Evolutionary conservation across 805 yeast species (phyloP), one percentile per base, ranked within the genome.

Genomic region (Ogataea allantospora): DNA sequence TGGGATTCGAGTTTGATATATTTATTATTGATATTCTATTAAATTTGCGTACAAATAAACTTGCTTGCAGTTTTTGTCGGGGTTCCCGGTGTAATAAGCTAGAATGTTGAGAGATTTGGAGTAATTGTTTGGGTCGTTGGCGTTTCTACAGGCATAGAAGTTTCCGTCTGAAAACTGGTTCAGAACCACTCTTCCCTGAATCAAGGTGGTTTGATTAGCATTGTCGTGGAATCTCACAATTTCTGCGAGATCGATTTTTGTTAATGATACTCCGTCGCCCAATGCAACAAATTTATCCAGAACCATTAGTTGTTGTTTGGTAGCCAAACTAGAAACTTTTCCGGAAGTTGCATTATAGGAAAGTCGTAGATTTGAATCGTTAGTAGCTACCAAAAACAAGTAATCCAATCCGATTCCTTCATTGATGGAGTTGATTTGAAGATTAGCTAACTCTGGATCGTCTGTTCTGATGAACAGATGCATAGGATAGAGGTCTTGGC

Each of bases 101-200:
- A 60, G 55, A 30, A 54, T 47, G 41, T 47, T 61, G 17, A 42
- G 6, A 13, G 41, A 11, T 21, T 52, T 24, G 17, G 70, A 64
- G 55, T 58, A 63, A 11, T 44, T 40, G 54, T 65, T 67, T 12
- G 71, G 72, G 49, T 70, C 76, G 30, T 47, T 46, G 35, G 63
- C 54, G 55, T 65, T 57, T 58, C 55, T 59, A 43, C 64, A 63
- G 27, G 66, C 73, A 44, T 53, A 65, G 51, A 68, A 66, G 4
- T 30, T 18, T 10, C 49, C 48, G 7, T 12, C 26, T 12, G 24
- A 11, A 19, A 29, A 38, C 6, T 25, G 27, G 27, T 44, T 41
- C 12, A 43, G 27, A 17, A 43, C 35, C 10, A 44, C 33, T 15
- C 37, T 28, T n/a, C 53, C 53, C 25, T 44, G 45, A 24, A 27